Base-by-base conservation (phyloP, 805 yeast species). In the Kodamaea fukazawae region DNA sequence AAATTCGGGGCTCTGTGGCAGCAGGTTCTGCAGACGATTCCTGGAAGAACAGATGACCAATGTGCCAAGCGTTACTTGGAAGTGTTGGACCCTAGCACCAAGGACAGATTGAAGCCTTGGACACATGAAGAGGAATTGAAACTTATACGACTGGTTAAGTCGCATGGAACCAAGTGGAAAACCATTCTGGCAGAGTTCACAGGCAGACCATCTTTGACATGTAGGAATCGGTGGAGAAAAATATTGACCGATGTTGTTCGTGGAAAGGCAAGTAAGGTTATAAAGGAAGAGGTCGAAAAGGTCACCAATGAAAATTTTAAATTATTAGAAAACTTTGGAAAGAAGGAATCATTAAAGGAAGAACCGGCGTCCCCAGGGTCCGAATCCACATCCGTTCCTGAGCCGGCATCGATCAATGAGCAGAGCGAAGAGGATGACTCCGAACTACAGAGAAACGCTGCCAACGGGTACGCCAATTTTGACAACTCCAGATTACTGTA, bases 211-310 rank as follows among this genome's bases (percentile, higher is more conserved):
- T 81, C 93, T 46, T 72, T 90, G 42, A 87, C 96, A 0, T 89
- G 96, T 58, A 70, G 98, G 46, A 90, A 90, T 61, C 72, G 96
- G 46, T 90, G 96, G 96, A 75, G 96, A 50, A 88, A 86, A 54
- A 76, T 87, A 25, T 83, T 84, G 42, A 83, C 90, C 1, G 80
- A 79, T 48, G 87, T 84, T 29, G 86, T 80, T 4, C 63, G 86
- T 55, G 82, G 82, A 23, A 73, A 75, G 48, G 88, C 90, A 0
- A 58, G 69, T 30, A 69, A 71, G 5, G 68, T 65, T 17, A 76
- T 85, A 32, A 72, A 71, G 50, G 60, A 62, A 40, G 87, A 84
- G 37, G 84, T 84, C 14, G 79, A 81, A 35, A 70, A 70, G 16
- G 65, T 76, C 7, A 69, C 73, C 44, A 41, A 52, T 16, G 58